A percentile compares a stretch with the other conserved stretches of the same genome.
phyloP scores from a whole-genome alignment of 768 basidiomycete genomes.

The Tylopilus rubrobrunneus region DNA sequence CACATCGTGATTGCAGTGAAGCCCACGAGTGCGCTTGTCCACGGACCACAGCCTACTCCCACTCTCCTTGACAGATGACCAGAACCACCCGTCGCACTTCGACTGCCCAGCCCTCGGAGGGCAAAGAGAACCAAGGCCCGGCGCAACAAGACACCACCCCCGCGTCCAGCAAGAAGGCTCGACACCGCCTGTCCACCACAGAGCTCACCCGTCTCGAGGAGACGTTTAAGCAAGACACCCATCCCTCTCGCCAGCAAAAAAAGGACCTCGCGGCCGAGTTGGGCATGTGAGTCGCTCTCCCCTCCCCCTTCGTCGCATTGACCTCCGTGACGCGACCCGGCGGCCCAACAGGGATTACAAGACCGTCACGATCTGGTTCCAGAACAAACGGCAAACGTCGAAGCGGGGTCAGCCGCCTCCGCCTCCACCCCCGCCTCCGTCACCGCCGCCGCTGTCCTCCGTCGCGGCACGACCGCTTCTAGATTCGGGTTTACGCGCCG shows the following conservation, averaged over 20 bases:
- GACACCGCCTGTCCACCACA: slow-evolving; percentile 35
- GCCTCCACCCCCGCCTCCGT: too few relatives aligned
- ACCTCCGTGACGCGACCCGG: too few relatives aligned
- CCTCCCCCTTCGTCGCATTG: too few relatives aligned
- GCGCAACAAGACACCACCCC: neutral
- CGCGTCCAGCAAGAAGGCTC: slow-evolving; percentile 24
- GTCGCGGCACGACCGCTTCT: slow-evolving; percentile 1
- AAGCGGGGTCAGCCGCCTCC: slow-evolving; percentile 25
- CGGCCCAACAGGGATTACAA: slow-evolving; percentile 44
- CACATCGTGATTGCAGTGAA: neutral
- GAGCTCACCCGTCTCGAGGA: slow-evolving; percentile 29
- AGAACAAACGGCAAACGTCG: slow-evolving; percentile 68
- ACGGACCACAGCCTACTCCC: slow-evolving; percentile 12
- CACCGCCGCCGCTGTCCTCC: neutral
- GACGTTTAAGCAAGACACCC: slow-evolving; percentile 25
- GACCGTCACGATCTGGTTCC: slow-evolving; percentile 71
- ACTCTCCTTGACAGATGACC: too few relatives aligned
- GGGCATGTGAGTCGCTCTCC: slow-evolving; percentile 24
- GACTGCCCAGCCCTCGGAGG: slow-evolving; percentile 1
- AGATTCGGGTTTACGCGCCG: slow-evolving; percentile 24
- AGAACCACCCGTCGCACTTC: slow-evolving; percentile 26
- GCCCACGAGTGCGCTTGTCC: slow-evolving; percentile 1
- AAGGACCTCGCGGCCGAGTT: slow-evolving; percentile 26
- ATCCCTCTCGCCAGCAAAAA: slow-evolving; percentile 30
- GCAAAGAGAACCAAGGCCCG: slow-evolving; percentile 17